Conservation (phyloP, 2,329 filamentous ascomycete genomes). For the Xylariaceae sp. region DNA sequence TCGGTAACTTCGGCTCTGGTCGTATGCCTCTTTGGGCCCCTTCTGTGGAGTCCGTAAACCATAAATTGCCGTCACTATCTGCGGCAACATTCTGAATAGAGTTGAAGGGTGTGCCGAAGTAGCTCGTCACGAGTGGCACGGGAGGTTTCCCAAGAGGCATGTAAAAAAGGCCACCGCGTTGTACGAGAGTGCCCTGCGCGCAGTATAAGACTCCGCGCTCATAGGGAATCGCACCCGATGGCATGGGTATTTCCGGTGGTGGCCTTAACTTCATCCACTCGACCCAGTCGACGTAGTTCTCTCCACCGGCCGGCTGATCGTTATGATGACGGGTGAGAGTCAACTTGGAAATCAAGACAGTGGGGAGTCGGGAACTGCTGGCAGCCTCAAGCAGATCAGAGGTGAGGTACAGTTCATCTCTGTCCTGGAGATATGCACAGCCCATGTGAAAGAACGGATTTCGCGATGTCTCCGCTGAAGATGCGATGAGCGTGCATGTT, state of each 20-base stretch:
- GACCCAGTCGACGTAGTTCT: slow-evolving; percentile 26
- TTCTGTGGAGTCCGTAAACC: slow-evolving; percentile 47
- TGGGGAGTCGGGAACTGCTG: slow-evolving; percentile 36
- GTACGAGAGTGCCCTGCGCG: slow-evolving; percentile 34
- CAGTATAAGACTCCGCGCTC: slow-evolving; percentile 39
- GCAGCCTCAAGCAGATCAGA: slow-evolving; percentile 40
- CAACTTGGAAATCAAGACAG: slow-evolving; percentile 44
- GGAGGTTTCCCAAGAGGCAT: slow-evolving; percentile 34
- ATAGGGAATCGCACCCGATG: slow-evolving; percentile 40
- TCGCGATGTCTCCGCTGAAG: slow-evolving; percentile 35
- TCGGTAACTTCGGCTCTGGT: slow-evolving; percentile 40
- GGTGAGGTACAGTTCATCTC: slow-evolving; percentile 43
- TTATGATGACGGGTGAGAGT: slow-evolving; percentile 12
- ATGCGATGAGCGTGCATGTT: slow-evolving; percentile 39
- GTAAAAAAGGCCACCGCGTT: slow-evolving; percentile 27
- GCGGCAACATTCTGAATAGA: slow-evolving; percentile 41
- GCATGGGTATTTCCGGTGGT: slow-evolving; percentile 42
- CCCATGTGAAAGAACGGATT: slow-evolving; percentile 45
- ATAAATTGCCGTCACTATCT: slow-evolving; percentile 38
- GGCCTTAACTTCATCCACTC: slow-evolving; percentile 41
- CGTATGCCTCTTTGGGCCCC: slow-evolving; percentile 45
- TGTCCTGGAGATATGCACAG: slow-evolving; percentile 38
- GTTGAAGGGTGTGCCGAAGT: slow-evolving; percentile 45
- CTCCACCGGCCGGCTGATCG: neutral
- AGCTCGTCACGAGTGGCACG: slow-evolving; percentile 37